These are phyloP conservation scores for Pseudonitzschia multistriata DNA, from an alignment of 108 stramenopile genomes.

Conservation along the genomic window DNA sequence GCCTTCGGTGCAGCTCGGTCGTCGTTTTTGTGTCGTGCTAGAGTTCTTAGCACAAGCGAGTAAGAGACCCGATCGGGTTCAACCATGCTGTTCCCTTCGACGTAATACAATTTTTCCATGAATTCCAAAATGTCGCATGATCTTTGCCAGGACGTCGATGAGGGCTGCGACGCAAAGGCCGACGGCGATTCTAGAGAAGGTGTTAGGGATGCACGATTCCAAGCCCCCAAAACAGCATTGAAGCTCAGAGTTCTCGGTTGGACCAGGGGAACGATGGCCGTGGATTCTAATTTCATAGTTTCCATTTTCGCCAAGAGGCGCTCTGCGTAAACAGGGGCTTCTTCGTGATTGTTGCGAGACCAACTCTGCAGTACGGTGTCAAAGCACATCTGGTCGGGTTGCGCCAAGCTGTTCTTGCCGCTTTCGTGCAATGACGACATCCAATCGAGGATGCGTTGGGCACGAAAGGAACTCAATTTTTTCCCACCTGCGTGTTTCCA, in stretches of 20 bases:
- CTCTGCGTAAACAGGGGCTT: conserved; percentile 64
- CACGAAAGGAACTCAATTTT: conserved; percentile 29
- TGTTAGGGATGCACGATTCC: conserved; percentile 42
- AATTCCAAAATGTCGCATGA: conserved; percentile 49
- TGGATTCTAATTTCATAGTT: conserved; percentile 20
- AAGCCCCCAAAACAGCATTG: conserved; percentile 62
- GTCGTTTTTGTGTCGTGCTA: conserved; percentile 32
- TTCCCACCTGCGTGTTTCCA: conserved; percentile 36
- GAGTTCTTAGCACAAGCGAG: conserved; percentile 38
- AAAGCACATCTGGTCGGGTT: conserved; percentile 62
- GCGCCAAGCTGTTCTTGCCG: conserved; percentile 44
- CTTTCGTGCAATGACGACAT: conserved; percentile 53
- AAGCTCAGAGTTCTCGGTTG: conserved; percentile 46
- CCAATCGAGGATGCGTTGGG: conserved; percentile 62
- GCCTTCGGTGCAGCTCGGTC: conserved; percentile 48
- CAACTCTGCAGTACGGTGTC: conserved; percentile 62
- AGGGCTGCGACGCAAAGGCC: conserved; percentile 3
- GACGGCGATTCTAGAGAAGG: background rate
- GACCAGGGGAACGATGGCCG: conserved; percentile 17
- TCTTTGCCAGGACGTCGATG: conserved; percentile 31
- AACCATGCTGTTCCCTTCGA: conserved; percentile 36
- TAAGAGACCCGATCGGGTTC: conserved; percentile 43
- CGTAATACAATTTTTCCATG: conserved; percentile 48
- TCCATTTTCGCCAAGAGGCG: conserved; percentile 65
- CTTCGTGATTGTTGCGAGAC: conserved; percentile 43